These are phyloP conservation scores for Trypanosoma lewisi DNA, from an alignment of 208 protist species.

Conservation along the genomic window DNA sequence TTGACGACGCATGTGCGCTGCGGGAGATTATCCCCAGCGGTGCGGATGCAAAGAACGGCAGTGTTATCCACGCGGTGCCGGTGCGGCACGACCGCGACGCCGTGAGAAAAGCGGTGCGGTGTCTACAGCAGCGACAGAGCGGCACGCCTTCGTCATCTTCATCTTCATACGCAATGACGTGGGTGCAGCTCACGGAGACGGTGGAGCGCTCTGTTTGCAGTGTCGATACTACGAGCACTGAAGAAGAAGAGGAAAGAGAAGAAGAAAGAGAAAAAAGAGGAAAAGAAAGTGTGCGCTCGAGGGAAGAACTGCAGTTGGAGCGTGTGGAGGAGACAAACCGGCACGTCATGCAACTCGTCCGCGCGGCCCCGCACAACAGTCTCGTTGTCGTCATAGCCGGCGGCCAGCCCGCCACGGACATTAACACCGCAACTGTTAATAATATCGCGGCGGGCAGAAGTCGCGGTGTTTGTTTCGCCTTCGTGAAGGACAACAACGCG, in stretches of 20 bases:
- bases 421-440: too few relatives aligned
- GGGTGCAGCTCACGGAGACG: conserved; percentile 65
- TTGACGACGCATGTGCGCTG: conserved; percentile 58
- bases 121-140: conserved; percentile 37
- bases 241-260: not conserved
- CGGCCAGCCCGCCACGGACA: too few relatives aligned
- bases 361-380: conserved; percentile 65
- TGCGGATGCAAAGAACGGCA: not conserved
- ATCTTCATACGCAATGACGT: conserved; percentile 45
- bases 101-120: conserved; percentile 66
- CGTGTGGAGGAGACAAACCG: conserved; percentile 54
- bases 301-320: conserved; percentile 35
- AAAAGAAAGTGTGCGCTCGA: conserved; percentile 3
- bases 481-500: conserved; percentile 69
- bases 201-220: conserved; percentile 20
- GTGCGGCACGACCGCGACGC: conserved; percentile 75
- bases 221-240: too few relatives aligned
- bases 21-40: conserved; percentile 22
- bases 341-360: conserved; percentile 69
- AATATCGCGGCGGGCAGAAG: conserved; percentile 12
- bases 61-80: conserved; percentile 46
- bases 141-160: conserved; percentile 20
- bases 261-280: not conserved
- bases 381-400: conserved; percentile 58
- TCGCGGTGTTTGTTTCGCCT: conserved; percentile 68